phyloP scores from a whole-genome alignment of 1,139 yeast genomes.

The Hansenula sp. region DNA sequence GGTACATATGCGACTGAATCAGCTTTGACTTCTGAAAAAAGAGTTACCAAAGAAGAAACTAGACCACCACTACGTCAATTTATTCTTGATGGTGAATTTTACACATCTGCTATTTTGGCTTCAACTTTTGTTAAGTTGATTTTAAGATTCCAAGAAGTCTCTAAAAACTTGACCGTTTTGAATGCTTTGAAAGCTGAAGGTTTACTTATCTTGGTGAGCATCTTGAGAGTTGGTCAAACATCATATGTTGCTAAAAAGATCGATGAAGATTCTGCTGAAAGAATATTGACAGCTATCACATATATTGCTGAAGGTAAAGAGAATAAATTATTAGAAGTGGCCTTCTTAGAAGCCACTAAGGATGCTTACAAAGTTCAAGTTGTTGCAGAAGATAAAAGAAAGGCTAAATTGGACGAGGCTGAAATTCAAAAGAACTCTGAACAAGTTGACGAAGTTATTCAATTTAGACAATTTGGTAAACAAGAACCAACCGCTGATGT shows the following conservation, averaged over 20 bases:
- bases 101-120: slow-evolving; percentile 83
- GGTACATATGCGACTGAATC: slow-evolving; percentile 98
- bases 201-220: slow-evolving; percentile 84
- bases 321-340: slow-evolving; percentile 51
- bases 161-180: slow-evolving; percentile 50
- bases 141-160: slow-evolving; percentile 64
- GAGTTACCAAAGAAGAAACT: slow-evolving; percentile 31
- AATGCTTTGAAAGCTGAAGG: slow-evolving; percentile 96
- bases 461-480: slow-evolving; percentile 79
- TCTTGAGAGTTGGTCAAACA: slow-evolving; percentile 88
- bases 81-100: slow-evolving; percentile 84
- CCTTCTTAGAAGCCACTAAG: slow-evolving; percentile 85
- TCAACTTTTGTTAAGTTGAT: slow-evolving; percentile 88
- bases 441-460: slow-evolving; percentile 77
- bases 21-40: slow-evolving; percentile 55
- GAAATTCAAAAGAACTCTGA: slow-evolving; percentile 66
- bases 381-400: slow-evolving; percentile 50
- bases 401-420: slow-evolving; percentile 55
- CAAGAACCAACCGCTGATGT: slow-evolving; percentile 32
- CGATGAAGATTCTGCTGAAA: slow-evolving; percentile 94
- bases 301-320: slow-evolving; percentile 35
- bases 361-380: slow-evolving; percentile 74
- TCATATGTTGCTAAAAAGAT: slow-evolving; percentile 68
- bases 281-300: slow-evolving; percentile 78
- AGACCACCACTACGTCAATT: slow-evolving; percentile 80